Percentiles rank a stretch among this genome's conserved stretches.
Conservation (phyloP, 371 early-diverging fungal genomes). For the Mortierella sp. region DNA sequence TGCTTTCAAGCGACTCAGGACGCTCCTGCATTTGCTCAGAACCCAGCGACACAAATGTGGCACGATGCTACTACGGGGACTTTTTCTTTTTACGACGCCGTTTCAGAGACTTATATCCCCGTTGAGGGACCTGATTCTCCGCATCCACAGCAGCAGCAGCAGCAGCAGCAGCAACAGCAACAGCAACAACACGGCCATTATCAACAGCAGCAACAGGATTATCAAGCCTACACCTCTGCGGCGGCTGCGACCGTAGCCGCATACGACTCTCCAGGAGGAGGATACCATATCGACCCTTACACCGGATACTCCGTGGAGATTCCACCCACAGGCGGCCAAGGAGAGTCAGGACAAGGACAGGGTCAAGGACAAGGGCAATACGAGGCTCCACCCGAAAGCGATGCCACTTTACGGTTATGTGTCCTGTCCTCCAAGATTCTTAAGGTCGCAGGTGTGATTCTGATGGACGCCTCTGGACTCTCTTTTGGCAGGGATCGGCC, state of each 20-base stretch:
- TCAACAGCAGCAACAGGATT: slow-evolving; percentile 16
- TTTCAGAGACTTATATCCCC: slow-evolving; percentile 59
- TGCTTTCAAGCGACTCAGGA: slow-evolving; percentile 59
- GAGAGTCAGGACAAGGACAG: background rate
- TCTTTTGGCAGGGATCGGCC: slow-evolving; percentile 61
- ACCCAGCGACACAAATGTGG: slow-evolving; percentile 58
- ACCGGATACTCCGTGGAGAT: slow-evolving; percentile 21
- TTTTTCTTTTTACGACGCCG: slow-evolving; percentile 60
- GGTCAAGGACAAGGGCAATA: slow-evolving; percentile 3
- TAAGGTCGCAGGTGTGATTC: slow-evolving; percentile 48
- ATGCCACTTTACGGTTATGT: slow-evolving; percentile 58
- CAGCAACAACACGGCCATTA: background rate
- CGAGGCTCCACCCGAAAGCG: slow-evolving; percentile 35
- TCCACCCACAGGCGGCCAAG: background rate
- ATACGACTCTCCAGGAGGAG: background rate
- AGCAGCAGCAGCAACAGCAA: background rate
- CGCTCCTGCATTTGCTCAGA: slow-evolving; percentile 59
- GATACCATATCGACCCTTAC: slow-evolving; percentile 21
- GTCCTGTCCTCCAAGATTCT: slow-evolving; percentile 56
- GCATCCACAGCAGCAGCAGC: background rate
- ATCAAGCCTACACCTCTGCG: background rate
- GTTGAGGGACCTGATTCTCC: slow-evolving; percentile 27
- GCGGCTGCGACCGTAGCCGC: slow-evolving; percentile 10
- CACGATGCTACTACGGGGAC: slow-evolving; percentile 59
- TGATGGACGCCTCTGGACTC: slow-evolving; percentile 57